Evolutionary conservation across 345 rosid genomes (phyloP), one percentile per base, ranked within the genome.

Genomic region (Syzygium oleosum): DNA sequence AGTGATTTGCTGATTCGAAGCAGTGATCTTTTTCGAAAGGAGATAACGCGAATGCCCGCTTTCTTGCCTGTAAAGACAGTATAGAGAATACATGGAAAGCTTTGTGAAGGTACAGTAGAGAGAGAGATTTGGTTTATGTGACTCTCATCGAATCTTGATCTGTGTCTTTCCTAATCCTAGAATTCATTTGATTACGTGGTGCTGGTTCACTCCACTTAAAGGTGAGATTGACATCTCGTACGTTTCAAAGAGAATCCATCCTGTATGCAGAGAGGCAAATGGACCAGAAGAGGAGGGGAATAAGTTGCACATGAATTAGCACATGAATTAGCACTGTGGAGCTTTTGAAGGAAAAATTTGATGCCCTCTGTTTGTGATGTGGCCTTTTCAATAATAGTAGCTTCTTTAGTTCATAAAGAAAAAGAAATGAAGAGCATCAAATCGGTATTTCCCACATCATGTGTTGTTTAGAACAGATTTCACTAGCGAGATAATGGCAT

Each of bases 51-150:
- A 15, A 51, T 22, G 55, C 83, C 25, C 86, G n/a, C 90, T 87
- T 91, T 88, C 89, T 87, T 87, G 88, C 90, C 90, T 91, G 86
- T 87, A 91, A 88, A 88, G 90, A 78, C 73, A 79, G 17, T 43
- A 52, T 13, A 34, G 87, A 51, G 87, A 73, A 86, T 78, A 65
- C 73, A 55, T 77, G 87, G 53, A 90, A 84, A 86, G 86, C 79
- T 31, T 31, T 11, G 80, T 9, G 80, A 68, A 34, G 46, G 80
- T 68, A 68, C 79, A 16, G 6, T 17, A 38, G 80, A 68, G 80
- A 38, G 80, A 68, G 80, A 17, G 25, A 34, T 2, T 34, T 68
- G 80, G 34, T 68, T 58, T 68, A 34, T 0, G 46, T 12, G 46
- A 34, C 80, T 68, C 80, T 38, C 83, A 9, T 4, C 80, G 46